phyloP scores from a whole-genome alignment of 306 rosid genomes.

The Gastrolobium villosum region DNA sequence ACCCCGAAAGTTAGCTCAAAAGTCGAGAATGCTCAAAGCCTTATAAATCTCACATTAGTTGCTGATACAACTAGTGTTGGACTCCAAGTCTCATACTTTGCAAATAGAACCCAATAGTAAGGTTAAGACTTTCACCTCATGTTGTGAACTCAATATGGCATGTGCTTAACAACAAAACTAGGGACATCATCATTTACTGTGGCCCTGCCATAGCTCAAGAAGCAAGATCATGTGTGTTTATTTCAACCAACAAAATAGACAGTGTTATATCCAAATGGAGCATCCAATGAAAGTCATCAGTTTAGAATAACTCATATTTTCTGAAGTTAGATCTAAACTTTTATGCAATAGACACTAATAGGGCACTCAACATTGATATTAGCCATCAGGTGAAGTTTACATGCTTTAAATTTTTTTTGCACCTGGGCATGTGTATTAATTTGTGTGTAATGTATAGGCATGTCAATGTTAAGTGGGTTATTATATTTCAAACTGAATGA shows the following conservation, averaged over 20 bases:
- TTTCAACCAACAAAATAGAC: not conserved
- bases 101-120: too few relatives aligned
- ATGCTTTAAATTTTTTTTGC: not conserved
- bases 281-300: not conserved
- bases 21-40: too few relatives aligned
- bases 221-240: not conserved
- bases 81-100: too few relatives aligned
- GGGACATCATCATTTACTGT: not conserved
- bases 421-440: too few relatives aligned
- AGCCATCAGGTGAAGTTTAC: not conserved
- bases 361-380: not conserved
- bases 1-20: too few relatives aligned
- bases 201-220: not conserved
- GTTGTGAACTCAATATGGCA: not conserved
- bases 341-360: not conserved
- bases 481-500: too few relatives aligned
- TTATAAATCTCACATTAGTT: too few relatives aligned
- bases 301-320: not conserved
- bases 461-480: too few relatives aligned
- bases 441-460: too few relatives aligned
- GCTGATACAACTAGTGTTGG: too few relatives aligned
- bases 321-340: not conserved
- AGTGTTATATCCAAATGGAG: constrained; percentile 18
- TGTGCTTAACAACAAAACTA: not conserved
- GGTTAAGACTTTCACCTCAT: not conserved